These are phyloP conservation scores for Chionographis japonica DNA, from an alignment of 106 monocot genomes.

Conservation along the genomic window DNA sequence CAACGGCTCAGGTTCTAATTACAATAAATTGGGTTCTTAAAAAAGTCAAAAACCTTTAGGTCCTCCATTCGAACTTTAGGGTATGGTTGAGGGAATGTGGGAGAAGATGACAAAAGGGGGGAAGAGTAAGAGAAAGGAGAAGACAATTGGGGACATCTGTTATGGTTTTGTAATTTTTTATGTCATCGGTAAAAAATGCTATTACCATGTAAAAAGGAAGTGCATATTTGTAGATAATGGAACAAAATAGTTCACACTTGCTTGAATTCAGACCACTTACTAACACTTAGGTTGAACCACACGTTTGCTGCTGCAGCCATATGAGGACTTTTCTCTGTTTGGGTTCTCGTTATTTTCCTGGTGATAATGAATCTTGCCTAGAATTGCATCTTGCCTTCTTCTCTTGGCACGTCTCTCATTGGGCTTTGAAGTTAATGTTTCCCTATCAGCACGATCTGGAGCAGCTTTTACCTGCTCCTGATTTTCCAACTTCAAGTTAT, in stretches of 20 bases:
- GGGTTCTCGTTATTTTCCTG: not conserved
- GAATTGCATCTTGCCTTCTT: not conserved
- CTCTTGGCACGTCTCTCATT: not conserved
- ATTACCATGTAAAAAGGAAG: not conserved
- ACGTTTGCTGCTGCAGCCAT: constrained; percentile 1
- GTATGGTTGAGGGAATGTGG: too few relatives aligned
- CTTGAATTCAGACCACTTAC: constrained; percentile 5
- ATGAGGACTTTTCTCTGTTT: not conserved
- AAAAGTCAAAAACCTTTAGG: too few relatives aligned
- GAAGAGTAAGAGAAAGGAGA: too few relatives aligned
- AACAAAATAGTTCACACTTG: not conserved
- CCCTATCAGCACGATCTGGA: not conserved
- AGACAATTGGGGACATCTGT: too few relatives aligned
- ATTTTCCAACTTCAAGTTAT: constrained; percentile 8
- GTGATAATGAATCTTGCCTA: not conserved
- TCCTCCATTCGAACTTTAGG: too few relatives aligned
- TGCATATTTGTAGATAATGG: not conserved
- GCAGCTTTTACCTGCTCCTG: not conserved
- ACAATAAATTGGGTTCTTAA: too few relatives aligned
- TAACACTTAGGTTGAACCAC: constrained; percentile 7
- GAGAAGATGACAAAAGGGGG: too few relatives aligned
- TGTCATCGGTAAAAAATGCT: too few relatives aligned
- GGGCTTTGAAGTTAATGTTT: not conserved
- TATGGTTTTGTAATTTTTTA: too few relatives aligned
- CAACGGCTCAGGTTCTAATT: too few relatives aligned